Percentiles rank a stretch among this genome's conserved stretches.
These are phyloP conservation scores for Sphaerostilbella broomeana DNA, from an alignment of 2,329 filamentous ascomycete species.

Conservation along the genomic window DNA sequence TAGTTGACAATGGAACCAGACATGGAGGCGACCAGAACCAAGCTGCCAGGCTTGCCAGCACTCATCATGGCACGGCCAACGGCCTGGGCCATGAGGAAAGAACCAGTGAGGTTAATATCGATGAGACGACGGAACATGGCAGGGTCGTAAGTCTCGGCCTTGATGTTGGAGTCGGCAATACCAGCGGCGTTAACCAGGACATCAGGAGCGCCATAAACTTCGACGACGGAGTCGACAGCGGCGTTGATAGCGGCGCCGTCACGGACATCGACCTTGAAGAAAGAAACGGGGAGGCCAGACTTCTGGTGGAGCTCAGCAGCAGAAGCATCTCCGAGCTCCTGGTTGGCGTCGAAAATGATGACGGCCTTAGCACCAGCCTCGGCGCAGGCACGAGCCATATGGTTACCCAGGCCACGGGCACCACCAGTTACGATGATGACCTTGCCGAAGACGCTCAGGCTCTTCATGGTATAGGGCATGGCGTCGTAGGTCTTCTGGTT, in stretches of 20 bases:
- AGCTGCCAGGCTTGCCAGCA: constrained; percentile 62
- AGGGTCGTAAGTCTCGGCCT: constrained; percentile 68
- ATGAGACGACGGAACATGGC: constrained; percentile 73
- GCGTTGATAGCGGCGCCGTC: constrained; percentile 63
- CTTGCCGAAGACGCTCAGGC: constrained; percentile 63
- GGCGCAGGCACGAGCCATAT: constrained; percentile 71
- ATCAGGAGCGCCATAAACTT: constrained; percentile 62
- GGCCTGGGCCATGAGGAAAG: constrained; percentile 71
- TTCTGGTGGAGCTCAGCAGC: constrained; percentile 64
- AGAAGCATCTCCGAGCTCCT: constrained; percentile 64
- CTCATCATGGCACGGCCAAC: constrained; percentile 67
- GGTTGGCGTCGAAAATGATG: constrained; percentile 70
- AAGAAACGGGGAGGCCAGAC: constrained; percentile 66
- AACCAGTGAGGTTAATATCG: constrained; percentile 76
- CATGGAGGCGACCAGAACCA: constrained; percentile 75
- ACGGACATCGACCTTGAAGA: constrained; percentile 74
- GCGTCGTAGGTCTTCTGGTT: constrained; percentile 46
- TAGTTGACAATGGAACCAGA: constrained; percentile 80
- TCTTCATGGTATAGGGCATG: constrained; percentile 60
- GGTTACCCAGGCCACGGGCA: constrained; percentile 69
- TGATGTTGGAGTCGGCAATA: constrained; percentile 79
- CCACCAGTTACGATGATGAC: constrained; percentile 68
- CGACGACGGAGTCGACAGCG: constrained; percentile 59
- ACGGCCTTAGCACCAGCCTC: constrained; percentile 70
- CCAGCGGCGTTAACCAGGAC: constrained; percentile 75